Conservation (phyloP, 768 basidiomycete species). For the Agaricus bisporus region DNA sequence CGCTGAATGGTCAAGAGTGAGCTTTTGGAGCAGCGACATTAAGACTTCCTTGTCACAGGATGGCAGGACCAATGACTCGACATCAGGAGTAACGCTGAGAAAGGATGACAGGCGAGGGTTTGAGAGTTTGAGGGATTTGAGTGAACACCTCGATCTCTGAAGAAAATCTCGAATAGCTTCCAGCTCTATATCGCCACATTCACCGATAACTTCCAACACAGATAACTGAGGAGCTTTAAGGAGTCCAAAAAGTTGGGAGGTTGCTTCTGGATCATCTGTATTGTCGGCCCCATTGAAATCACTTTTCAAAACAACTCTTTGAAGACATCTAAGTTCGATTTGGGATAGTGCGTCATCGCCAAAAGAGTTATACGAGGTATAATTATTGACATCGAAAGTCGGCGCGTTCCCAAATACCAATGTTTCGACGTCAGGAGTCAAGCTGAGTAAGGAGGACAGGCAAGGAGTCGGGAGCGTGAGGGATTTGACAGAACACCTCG, state of each 20-base stretch:
- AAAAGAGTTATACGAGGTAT: too few relatives aligned
- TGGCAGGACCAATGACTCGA: not conserved
- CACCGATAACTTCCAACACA: not conserved
- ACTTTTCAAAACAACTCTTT: too few relatives aligned
- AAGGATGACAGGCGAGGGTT: not conserved
- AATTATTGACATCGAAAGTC: too few relatives aligned
- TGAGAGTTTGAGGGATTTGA: not conserved
- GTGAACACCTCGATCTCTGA: not conserved
- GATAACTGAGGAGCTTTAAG: too few relatives aligned
- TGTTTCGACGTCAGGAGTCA: conserved; percentile 1
- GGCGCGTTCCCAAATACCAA: not conserved
- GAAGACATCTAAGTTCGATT: too few relatives aligned
- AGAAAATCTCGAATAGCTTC: not conserved
- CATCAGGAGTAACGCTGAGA: not conserved
- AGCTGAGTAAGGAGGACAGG: not conserved
- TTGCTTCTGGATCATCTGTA: too few relatives aligned
- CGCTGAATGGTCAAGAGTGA: not conserved
- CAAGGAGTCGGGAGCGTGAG: not conserved
- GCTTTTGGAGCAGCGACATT: not conserved
- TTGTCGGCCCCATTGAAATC: too few relatives aligned
- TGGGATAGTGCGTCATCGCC: too few relatives aligned
- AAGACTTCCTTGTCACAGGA: not conserved
- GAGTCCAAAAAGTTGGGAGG: too few relatives aligned
- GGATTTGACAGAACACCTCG: not conserved
- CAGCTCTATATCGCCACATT: not conserved